Percentiles rank a stretch among this genome's conserved stretches.
phyloP scores from a whole-genome alignment of 2,329 filamentous ascomycete genomes.

The Lecanosticta acicola region DNA sequence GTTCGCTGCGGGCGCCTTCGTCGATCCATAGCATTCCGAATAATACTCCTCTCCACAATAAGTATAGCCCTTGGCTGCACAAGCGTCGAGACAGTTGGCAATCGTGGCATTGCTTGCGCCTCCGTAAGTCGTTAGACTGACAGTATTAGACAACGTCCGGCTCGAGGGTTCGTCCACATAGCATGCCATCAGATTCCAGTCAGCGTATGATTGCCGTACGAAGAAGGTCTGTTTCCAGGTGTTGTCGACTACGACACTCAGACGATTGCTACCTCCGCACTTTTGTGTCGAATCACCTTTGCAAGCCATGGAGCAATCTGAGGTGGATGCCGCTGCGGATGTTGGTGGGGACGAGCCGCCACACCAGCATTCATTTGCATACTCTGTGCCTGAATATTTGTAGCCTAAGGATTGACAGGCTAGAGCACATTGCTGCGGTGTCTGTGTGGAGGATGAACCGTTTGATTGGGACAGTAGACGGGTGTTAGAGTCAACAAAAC shows the following conservation, averaged over 20 bases:
- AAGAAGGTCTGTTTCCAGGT: constrained; percentile 25
- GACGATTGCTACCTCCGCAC: constrained; percentile 22
- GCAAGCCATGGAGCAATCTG: constrained; percentile 25
- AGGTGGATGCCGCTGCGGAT: not conserved
- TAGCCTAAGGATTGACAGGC: constrained; percentile 23
- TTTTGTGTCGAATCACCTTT: constrained; percentile 20
- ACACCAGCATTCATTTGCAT: constrained; percentile 19
- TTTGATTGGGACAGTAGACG: constrained; percentile 21
- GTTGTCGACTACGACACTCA: constrained; percentile 17
- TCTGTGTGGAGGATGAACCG: constrained; percentile 19
- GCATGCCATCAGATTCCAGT: constrained; percentile 25
- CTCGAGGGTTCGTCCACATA: constrained; percentile 21
- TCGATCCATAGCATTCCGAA: constrained; percentile 24
- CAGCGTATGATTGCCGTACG: constrained; percentile 16
- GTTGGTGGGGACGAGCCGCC: not conserved
- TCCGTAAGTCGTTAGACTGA: constrained; percentile 19
- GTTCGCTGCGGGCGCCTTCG: constrained; percentile 11
- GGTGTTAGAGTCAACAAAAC: constrained; percentile 25
- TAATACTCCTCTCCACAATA: constrained; percentile 29
- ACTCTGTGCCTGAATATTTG: constrained; percentile 33
- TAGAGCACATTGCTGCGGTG: constrained; percentile 22
- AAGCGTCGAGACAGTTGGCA: constrained; percentile 27
- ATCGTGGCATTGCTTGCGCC: constrained; percentile 24
- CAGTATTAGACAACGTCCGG: constrained; percentile 16
- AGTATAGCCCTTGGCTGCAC: constrained; percentile 17